Conservation (phyloP, 495 filamentous ascomycete species). For the Penicillium nucicola region DNA sequence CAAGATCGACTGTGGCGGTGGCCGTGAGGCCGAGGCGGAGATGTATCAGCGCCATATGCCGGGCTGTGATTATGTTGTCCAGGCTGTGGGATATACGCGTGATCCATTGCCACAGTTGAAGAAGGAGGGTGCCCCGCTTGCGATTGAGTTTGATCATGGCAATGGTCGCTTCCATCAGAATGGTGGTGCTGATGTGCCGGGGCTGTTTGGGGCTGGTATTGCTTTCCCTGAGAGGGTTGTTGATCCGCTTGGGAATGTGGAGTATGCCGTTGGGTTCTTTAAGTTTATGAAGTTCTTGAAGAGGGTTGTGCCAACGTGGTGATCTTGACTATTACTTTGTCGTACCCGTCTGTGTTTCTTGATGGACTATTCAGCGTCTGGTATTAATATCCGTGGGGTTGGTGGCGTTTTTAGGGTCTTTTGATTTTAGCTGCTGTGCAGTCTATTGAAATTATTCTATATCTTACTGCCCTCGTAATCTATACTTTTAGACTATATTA, state of each 20-base stretch:
- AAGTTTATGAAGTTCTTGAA: slow-evolving; percentile 64
- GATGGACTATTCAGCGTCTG: not conserved
- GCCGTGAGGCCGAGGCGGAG: slow-evolving; percentile 31
- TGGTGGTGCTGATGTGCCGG: slow-evolving; percentile 36
- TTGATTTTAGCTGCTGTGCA: not conserved
- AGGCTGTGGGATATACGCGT: slow-evolving; percentile 54
- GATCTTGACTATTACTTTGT: not conserved
- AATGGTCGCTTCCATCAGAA: slow-evolving; percentile 47
- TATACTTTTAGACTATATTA: not conserved
- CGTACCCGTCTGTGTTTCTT: not conserved
- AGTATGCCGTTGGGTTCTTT: slow-evolving; percentile 58
- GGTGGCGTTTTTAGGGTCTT: not conserved
- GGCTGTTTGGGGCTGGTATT: slow-evolving; percentile 57
- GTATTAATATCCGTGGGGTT: not conserved
- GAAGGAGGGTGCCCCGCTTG: slow-evolving; percentile 24
- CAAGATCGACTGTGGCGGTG: slow-evolving; percentile 46
- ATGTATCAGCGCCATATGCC: slow-evolving; percentile 45
- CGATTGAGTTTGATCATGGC: slow-evolving; percentile 46
- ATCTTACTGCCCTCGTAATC: no score
- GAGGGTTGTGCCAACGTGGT: slow-evolving; percentile 48
- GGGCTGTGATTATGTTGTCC: slow-evolving; percentile 46
- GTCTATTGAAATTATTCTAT: not conserved
- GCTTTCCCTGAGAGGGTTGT: slow-evolving; percentile 58
- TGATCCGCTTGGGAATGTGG: slow-evolving; percentile 58
- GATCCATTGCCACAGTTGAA: slow-evolving; percentile 45